These are phyloP conservation scores for Suillus americanus DNA, from an alignment of 768 basidiomycete genomes.

Conservation along the genomic window DNA sequence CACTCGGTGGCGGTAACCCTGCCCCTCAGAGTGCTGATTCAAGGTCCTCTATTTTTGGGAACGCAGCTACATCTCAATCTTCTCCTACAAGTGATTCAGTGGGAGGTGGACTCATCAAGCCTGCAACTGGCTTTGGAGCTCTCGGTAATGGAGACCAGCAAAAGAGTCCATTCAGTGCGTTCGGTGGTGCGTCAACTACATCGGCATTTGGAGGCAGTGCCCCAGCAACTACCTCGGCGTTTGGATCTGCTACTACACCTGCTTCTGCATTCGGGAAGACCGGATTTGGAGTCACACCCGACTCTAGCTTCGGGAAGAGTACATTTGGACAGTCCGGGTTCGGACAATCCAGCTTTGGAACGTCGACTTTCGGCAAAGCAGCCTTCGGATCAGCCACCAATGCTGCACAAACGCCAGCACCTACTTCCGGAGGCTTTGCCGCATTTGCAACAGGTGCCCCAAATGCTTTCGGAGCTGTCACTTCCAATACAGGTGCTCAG, in stretches of 20 bases:
- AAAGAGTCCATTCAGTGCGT: constrained; percentile 25
- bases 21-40: constrained; percentile 22
- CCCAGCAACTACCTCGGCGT: constrained; percentile 14
- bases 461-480: constrained; percentile 28
- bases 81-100: constrained; percentile 13
- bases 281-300: constrained; percentile 24
- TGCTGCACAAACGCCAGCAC: constrained; percentile 11
- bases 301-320: constrained; percentile 21
- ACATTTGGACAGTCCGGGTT: constrained; percentile 37
- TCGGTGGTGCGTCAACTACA: constrained; percentile 9
- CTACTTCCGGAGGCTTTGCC: constrained; percentile 34
- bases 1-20: constrained; percentile 27
- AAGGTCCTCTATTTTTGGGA: constrained; percentile 35
- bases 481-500: constrained; percentile 17
- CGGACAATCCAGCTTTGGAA: constrained; percentile 37
- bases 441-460: constrained; percentile 31
- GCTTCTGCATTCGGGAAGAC: constrained; percentile 20
- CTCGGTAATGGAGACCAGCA: constrained; percentile 22
- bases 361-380: constrained; percentile 40
- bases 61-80: constrained; percentile 11
- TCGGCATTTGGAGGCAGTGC: constrained; percentile 15
- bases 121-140: constrained; percentile 36
- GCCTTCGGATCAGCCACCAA: constrained; percentile 25
- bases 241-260: constrained; percentile 13
- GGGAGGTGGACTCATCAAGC: constrained; percentile 28